Conservation (phyloP, 75 land plant species). For the Cupressus sempervirens region DNA sequence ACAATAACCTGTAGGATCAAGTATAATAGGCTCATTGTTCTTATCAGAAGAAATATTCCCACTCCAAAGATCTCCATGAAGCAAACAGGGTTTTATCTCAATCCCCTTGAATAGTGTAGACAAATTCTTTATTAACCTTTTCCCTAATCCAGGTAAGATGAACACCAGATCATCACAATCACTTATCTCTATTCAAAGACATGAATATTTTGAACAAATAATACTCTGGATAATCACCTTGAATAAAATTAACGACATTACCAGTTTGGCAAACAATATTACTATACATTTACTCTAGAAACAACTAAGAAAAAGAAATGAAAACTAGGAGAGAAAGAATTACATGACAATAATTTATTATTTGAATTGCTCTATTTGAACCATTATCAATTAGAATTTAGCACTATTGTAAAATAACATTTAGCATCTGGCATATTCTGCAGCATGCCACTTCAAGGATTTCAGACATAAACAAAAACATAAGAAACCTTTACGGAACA, state of each 20-base stretch:
- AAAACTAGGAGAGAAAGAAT: too few relatives aligned
- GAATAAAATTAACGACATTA: not conserved
- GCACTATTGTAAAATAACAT: too few relatives aligned
- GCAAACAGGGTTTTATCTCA: slow-evolving; percentile 77
- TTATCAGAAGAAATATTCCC: slow-evolving; percentile 84
- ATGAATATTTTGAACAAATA: not conserved
- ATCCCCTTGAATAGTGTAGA: slow-evolving; percentile 62
- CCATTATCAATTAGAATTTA: too few relatives aligned
- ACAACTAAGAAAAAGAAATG: too few relatives aligned
- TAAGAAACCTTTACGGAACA: too few relatives aligned
- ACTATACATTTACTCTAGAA: too few relatives aligned
- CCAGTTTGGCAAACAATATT: too few relatives aligned
- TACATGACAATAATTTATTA: too few relatives aligned
- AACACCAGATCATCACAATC: not conserved
- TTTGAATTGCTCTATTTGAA: too few relatives aligned
- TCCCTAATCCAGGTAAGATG: slow-evolving; percentile 46
- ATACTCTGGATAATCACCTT: not conserved
- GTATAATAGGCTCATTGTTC: slow-evolving; percentile 89
- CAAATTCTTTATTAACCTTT: slow-evolving; percentile 57
- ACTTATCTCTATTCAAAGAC: not conserved
- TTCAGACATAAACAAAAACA: too few relatives aligned
- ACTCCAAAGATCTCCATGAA: slow-evolving; percentile 99
- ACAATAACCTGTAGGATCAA: slow-evolving; percentile 99
- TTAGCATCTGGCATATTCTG: too few relatives aligned
- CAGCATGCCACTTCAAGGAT: too few relatives aligned